Evolutionary conservation across 164 flowering plant species (phyloP).

Genomic region (Kingdonia uniflora): DNA sequence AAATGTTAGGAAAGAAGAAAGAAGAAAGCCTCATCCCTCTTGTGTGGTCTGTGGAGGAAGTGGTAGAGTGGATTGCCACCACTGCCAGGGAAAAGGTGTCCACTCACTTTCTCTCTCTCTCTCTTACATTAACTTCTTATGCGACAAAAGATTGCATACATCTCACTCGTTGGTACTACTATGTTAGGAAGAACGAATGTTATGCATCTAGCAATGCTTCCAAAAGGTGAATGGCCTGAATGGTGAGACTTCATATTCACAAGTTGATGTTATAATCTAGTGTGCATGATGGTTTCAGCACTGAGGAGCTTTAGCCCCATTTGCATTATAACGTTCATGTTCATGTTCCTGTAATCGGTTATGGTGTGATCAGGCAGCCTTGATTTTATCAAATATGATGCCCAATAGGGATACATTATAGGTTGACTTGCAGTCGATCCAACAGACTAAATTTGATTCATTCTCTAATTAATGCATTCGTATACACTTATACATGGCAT

Average conservation of each 20-base stretch:
- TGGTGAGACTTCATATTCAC: slow-evolving; percentile 28
- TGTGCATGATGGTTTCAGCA: neutral
- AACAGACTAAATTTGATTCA: too few species aligned
- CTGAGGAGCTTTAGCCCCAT: too few species aligned
- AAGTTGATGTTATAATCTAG: neutral
- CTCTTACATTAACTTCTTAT: neutral
- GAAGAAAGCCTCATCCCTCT: slow-evolving; percentile 49
- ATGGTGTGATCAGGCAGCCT: too few species aligned
- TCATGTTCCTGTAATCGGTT: too few species aligned
- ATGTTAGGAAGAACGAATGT: slow-evolving; percentile 61
- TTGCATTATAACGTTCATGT: too few species aligned
- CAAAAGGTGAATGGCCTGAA: slow-evolving; percentile 91
- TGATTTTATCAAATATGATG: too few species aligned
- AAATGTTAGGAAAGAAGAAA: slow-evolving; percentile 40
- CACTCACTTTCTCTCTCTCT: slow-evolving; percentile 16
- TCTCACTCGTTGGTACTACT: neutral
- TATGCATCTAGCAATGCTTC: slow-evolving; percentile 54
- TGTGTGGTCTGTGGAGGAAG: slow-evolving; percentile 66
- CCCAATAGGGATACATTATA: too few species aligned
- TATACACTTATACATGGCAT: too few species aligned
- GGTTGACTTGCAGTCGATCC: too few species aligned
- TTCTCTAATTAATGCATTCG: too few species aligned
- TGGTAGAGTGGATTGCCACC: slow-evolving; percentile 58
- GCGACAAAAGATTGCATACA: too few species aligned
- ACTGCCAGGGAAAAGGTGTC: slow-evolving; percentile 66